Evolutionary conservation across 2,329 filamentous ascomycete species (phyloP), one percentile per base, ranked within the genome.

Genomic region (Trichoderma hamatum): DNA sequence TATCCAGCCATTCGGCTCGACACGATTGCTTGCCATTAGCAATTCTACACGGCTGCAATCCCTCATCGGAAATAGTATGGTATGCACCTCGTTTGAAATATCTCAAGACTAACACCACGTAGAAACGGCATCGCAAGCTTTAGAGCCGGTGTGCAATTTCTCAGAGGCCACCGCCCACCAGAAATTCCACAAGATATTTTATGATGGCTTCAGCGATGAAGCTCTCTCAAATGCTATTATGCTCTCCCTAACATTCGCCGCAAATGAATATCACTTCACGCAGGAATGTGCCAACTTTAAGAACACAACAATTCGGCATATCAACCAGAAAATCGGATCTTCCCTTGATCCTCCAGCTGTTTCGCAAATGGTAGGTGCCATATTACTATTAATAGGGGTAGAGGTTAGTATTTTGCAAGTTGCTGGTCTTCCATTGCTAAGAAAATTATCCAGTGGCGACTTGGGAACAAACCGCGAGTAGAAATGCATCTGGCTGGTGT

Each of bases 221-320:
- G 61, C 61, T 19, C 61, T 64, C 10, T 64, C 61, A 43, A 64
- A 43, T 30, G 61, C 61, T 6, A 64, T 64, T 30, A 64, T 64
- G 61, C 32, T 64, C 13, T 64, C 61, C 3, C 28, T 64, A 7
- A 54, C 61, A 39, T 64, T 64, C 4, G 61, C 61, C 5, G 61
- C 61, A 39, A 54, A 64, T n/a, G 49, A 64, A 24, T 64, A 64
- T 5, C 51, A 55, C 28, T 55, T 64, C 49, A 55, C 61, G 5
- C 30, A 64, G 19, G 61, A 64, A 32, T 64, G 61, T 7, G 11
- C n/a, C 10, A 55, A 32, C 24, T 39, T 55, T 30, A 64, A 64
- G 5, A 55, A 64, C 16, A 64, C 61, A n/a, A 64, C 61, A 28
- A 54, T 64, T 43, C 32, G 32, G 16, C 49, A 64, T 26, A 55